These are phyloP conservation scores for Penicillium bialowiezense DNA, from an alignment of 495 filamentous ascomycete species.

Conservation along the genomic window DNA sequence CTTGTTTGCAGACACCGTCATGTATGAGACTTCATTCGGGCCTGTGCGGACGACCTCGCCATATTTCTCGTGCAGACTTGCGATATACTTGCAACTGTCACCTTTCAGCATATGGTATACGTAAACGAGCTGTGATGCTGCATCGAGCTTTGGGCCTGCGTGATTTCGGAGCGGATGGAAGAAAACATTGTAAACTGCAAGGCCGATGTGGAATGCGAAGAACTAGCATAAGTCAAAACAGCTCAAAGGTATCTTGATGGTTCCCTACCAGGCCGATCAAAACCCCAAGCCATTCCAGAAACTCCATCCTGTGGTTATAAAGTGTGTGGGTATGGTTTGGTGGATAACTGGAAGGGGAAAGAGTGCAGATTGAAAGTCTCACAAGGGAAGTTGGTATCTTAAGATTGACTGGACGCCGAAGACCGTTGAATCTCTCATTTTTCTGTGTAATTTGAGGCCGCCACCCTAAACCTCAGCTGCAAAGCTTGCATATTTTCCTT, in stretches of 20 bases:
- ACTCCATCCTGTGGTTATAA: not conserved
- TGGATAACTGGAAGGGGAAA: not conserved
- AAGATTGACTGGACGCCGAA: not conserved
- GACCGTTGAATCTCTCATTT: not conserved
- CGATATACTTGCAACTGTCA: slow-evolving; percentile 4
- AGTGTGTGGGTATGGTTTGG: not conserved
- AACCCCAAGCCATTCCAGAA: not conserved
- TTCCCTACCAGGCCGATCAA: not conserved
- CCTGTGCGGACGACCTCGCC: slow-evolving; percentile 21
- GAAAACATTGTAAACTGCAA: slow-evolving; percentile 26
- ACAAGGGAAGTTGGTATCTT: not conserved
- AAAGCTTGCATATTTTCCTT: not conserved
- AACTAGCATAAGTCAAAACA: not conserved
- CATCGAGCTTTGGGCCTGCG: slow-evolving; percentile 28
- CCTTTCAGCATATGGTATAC: slow-evolving; percentile 11
- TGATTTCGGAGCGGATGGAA: slow-evolving; percentile 29
- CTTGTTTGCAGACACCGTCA: slow-evolving; percentile 17
- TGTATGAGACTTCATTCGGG: slow-evolving; percentile 24
- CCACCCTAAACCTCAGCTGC: not conserved
- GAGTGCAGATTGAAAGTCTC: not conserved
- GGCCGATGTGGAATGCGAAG: not conserved
- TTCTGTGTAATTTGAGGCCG: not conserved
- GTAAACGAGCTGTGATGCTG: slow-evolving; percentile 11
- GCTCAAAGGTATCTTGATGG: not conserved
- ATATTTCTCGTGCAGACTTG: slow-evolving; percentile 24